A percentile compares a stretch with the other conserved stretches of the same genome.
phyloP scores from a whole-genome alignment of 345 rosid species.

The Bruguiera sexangula region DNA sequence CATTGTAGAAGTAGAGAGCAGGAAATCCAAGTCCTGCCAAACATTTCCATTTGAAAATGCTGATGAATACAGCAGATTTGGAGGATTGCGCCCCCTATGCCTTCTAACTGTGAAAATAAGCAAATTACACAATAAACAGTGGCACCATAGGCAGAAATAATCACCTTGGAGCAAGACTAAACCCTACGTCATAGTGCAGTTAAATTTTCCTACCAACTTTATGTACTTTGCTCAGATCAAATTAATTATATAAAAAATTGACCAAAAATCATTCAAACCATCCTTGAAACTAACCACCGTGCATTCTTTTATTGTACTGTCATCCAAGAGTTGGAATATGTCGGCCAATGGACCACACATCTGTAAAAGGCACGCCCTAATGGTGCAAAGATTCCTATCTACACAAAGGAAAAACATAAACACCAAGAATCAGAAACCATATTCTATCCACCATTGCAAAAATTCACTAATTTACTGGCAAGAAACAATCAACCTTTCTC shows the following conservation, averaged over 20 bases:
- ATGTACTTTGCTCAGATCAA: background rate
- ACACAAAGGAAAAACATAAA: conserved; percentile 14
- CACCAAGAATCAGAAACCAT: background rate
- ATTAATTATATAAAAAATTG: background rate
- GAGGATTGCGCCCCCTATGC: no score
- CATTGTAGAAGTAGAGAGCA: conserved; percentile 88
- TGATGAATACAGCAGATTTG: background rate
- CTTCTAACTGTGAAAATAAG: no score
- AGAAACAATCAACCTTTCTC: conserved; percentile 60
- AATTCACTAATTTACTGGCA: no score
- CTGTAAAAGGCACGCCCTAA: conserved; percentile 73
- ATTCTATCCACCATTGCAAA: background rate
- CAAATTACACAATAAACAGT: no score
- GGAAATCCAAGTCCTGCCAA: conserved; percentile 87
- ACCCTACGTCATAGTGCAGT: no score
- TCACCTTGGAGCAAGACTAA: no score
- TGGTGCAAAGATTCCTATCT: conserved; percentile 87
- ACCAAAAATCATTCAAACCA: no score
- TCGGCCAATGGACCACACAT: conserved; percentile 75
- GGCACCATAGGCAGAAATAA: no score
- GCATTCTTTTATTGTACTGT: conserved; percentile 42
- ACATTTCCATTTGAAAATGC: conserved; percentile 12
- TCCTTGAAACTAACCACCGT: background rate
- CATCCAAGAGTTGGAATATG: conserved; percentile 92
- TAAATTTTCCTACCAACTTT: no score